Conservation (phyloP, 2,329 filamentous ascomycete genomes). For the Coniochaeta pulveracea region DNA sequence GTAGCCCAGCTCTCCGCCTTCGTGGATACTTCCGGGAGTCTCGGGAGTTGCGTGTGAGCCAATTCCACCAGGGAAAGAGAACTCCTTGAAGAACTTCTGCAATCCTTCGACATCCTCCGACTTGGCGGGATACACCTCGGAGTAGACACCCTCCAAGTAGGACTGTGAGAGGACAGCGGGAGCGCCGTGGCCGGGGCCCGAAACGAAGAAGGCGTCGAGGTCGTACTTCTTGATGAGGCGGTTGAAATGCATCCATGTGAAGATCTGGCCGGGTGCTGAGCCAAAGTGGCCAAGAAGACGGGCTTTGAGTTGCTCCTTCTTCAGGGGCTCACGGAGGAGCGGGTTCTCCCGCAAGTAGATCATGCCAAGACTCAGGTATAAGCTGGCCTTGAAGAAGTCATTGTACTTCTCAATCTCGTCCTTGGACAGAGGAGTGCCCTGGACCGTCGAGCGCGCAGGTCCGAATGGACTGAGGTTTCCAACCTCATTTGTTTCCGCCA, state of each 20-base stretch:
- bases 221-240: constrained; percentile 73
- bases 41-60: constrained; percentile 70
- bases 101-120: constrained; percentile 57
- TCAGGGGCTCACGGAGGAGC: constrained; percentile 57
- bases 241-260: constrained; percentile 76
- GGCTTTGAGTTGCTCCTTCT: constrained; percentile 59
- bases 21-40: constrained; percentile 66
- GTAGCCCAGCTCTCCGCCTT: constrained; percentile 75
- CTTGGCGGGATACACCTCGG: constrained; percentile 67
- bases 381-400: constrained; percentile 62
- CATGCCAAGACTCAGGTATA: constrained; percentile 71
- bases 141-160: constrained; percentile 68
- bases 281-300: constrained; percentile 70
- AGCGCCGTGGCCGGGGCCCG: constrained; percentile 67
- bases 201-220: constrained; percentile 61
- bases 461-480: constrained; percentile 55
- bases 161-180: constrained; percentile 66
- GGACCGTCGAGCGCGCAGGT: constrained; percentile 51
- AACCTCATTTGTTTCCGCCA: constrained; percentile 19
- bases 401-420: constrained; percentile 59
- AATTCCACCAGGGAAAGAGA: constrained; percentile 71
- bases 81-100: constrained; percentile 70
- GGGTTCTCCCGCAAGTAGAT: constrained; percentile 68
- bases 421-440: constrained; percentile 47
- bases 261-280: constrained; percentile 69